Evolutionary conservation across 805 yeast genomes (phyloP), one percentile per base, ranked within the genome.

Genomic region (Kluyveromyces starmeri): DNA sequence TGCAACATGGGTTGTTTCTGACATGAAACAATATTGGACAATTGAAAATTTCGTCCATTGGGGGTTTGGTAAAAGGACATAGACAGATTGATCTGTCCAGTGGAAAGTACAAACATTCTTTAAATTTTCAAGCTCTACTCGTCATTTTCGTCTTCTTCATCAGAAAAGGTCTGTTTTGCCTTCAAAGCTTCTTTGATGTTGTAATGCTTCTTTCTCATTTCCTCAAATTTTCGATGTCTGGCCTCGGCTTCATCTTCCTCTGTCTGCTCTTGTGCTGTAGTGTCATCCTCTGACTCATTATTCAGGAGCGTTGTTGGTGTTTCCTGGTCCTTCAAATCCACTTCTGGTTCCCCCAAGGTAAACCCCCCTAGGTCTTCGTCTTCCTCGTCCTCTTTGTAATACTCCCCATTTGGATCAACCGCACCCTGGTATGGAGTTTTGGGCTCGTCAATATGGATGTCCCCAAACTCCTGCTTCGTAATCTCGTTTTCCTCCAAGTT

Each of bases 351-450:
- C 2, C 83, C 83, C 32, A 77, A 58, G 7, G 69, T 56, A 44
- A 78, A 74, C 27, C 61, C 67, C 9, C 74, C 73, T 27, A 75
- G 59, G 3, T 65, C 67, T 6, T 61, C 72, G 3, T 70, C 73
- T 22, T 78, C 86, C 28, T 76, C 75, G 48, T 81, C 89, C 4
- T 71, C 73, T 34, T 70, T 68, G 46, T 85, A 84, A 51, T 82
- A 81, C 48, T 86, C 94, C 20, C 83, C 84, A 35, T 71, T 67
- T 1, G 92, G 88, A 48, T 81, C 78, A 18, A 83, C 80, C 1
- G 95, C 94, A 8, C 92, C 94, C 53, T 83, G 94, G 50, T 81
- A 88, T 4, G 96, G 96, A 1, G 96, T 88, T 64, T 88, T 88
- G 15, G 96, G 96, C 55, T 88, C 96, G 51, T 84, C 94, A 28